These are phyloP conservation scores for Coemansia sp. DNA, from an alignment of 192 early-diverging fungal genomes.

Conservation along the genomic window DNA sequence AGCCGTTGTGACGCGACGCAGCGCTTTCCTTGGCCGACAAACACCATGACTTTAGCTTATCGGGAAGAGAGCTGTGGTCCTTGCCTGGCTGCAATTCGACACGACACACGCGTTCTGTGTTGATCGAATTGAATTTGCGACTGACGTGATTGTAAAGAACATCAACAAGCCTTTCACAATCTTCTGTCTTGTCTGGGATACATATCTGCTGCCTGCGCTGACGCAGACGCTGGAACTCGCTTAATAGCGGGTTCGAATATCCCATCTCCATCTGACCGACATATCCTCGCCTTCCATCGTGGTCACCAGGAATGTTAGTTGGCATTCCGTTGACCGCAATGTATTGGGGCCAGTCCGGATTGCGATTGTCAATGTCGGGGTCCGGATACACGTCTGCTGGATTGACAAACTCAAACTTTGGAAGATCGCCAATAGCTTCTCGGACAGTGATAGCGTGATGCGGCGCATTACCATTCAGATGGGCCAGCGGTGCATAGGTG, in stretches of 20 bases:
- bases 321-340: constrained; percentile 28
- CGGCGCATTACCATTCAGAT: constrained; percentile 57
- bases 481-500: constrained; percentile 45
- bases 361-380: constrained; percentile 17
- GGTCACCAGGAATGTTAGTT: constrained; percentile 12
- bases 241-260: constrained; percentile 46
- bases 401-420: constrained; percentile 65
- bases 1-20: constrained; percentile 59
- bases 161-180: constrained; percentile 31
- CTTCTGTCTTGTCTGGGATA: constrained; percentile 14
- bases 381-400: constrained; percentile 54
- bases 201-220: constrained; percentile 42
- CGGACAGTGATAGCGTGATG: constrained; percentile 60
- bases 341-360: constrained; percentile 27
- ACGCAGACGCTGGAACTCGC: constrained; percentile 57
- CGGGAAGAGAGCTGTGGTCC: constrained; percentile 56
- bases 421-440: constrained; percentile 69
- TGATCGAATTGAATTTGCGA: constrained; percentile 54
- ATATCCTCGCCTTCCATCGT: constrained; percentile 24
- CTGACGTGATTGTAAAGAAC: constrained; percentile 56
- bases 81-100: constrained; percentile 54
- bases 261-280: constrained; percentile 52
- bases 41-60: constrained; percentile 62
- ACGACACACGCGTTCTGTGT: constrained; percentile 58
- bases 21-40: constrained; percentile 55